Conservation (phyloP, 192 early-diverging fungal genomes). For the Coemansia sp. region DNA sequence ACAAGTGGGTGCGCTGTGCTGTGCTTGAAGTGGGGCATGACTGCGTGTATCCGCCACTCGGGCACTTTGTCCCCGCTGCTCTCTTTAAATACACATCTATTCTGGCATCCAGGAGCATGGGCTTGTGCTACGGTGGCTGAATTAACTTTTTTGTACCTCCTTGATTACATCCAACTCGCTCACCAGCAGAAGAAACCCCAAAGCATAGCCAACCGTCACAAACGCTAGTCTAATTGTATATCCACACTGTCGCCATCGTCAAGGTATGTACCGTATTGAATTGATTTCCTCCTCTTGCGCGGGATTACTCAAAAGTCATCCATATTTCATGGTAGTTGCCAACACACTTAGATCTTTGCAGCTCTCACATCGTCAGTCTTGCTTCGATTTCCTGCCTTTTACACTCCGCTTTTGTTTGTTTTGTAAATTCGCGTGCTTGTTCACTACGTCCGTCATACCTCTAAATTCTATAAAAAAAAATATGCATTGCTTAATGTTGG, state of each 20-base stretch:
- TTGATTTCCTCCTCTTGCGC: neutral
- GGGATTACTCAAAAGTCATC: neutral
- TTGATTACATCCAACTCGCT: neutral
- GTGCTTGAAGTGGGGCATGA: neutral
- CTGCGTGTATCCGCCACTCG: neutral
- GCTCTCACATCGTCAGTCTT: neutral
- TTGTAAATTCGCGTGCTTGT: neutral
- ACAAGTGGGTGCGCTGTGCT: neutral
- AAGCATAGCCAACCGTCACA: neutral
- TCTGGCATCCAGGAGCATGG: neutral
- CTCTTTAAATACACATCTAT: slow-evolving; percentile 3
- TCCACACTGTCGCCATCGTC: neutral
- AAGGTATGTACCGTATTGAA: neutral
- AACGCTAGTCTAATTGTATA: neutral
- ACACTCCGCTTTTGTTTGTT: neutral
- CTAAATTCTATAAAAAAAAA: neutral
- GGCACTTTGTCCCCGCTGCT: neutral
- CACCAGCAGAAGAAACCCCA: neutral
- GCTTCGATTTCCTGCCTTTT: neutral
- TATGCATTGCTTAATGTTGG: neutral
- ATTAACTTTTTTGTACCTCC: neutral
- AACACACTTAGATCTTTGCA: neutral
- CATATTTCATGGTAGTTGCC: neutral
- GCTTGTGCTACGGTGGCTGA: neutral
- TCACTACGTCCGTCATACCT: neutral